Evolutionary conservation across 1,284 basidiomycete genomes (phyloP), one percentile per base, ranked within the genome.

Genomic region (Ceratobasidium sp.): DNA sequence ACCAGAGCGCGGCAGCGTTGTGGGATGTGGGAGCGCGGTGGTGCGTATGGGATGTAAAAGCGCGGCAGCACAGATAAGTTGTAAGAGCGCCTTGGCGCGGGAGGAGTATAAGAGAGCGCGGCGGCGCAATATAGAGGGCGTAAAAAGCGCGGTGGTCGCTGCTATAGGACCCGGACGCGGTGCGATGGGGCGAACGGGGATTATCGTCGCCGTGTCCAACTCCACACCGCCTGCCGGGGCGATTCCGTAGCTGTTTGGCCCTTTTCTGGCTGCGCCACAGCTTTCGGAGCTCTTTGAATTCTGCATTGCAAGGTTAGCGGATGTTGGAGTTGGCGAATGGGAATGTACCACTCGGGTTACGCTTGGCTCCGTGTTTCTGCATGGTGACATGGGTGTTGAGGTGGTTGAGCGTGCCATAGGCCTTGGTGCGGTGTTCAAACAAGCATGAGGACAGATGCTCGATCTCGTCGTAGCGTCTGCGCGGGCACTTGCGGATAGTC

Each of bases 271-370:
- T 95, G 73, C 96, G 90, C 96, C 96, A 98, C 80, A 94, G 93
- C 83, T 97, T 98, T 79, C 97, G 91, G 82, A 98, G 91, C 82
- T 98, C 97, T 83, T 98, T 98, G 88, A 99, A 99, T 86, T 99
- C 97, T 97, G 83, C 47, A 2, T 20, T 5, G 42, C 58, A n/a
- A 47, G 63, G 65, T 76, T n/a, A 76, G 75, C 75, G 26, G 8
- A 53, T 33, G 28, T 28, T 26, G 28, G 37, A 26, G 68, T 37
- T 31, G 31, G 17, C 23, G 2, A 60, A 10, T 13, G 51, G n/a
- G 10, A 33, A 86, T 90, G 83, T 81, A 95, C 94, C 94, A 78
- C 89, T 89, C 8, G 95, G 95, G 82, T 89, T 92, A 68, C 95
- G 89, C 84, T 95, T 96, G 20, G 86, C 76, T 53, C 95, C 95